Evolutionary conservation across 768 basidiomycete genomes (phyloP).

Genomic region (Lentinula edodes): DNA sequence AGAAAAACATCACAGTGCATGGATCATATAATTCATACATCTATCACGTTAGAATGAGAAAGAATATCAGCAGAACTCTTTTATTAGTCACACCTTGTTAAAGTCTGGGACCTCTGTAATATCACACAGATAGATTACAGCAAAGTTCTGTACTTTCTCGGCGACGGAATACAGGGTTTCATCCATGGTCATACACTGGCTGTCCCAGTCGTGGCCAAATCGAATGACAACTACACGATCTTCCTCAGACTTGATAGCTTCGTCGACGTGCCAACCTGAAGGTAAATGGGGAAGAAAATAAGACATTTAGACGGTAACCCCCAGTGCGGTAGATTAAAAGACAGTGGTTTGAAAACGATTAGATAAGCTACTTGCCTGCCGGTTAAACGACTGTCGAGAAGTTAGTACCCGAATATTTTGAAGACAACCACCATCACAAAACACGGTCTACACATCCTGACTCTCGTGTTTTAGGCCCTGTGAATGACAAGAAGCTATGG

Average conservation of each 20-base stretch:
- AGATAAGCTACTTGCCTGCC: not conserved
- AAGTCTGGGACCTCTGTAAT: constrained; percentile 98
- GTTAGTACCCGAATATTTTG: not conserved
- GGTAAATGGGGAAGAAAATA: constrained; percentile 87
- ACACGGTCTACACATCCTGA: not conserved
- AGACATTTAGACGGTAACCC: constrained; percentile 47
- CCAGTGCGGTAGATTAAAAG: not conserved
- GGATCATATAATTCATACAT: constrained; percentile 99
- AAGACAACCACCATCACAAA: not conserved
- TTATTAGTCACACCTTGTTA: constrained; percentile 68
- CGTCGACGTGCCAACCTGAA: constrained; percentile 98
- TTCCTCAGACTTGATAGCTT: constrained; percentile 97
- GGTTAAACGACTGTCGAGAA: not conserved
- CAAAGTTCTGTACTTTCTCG: constrained; percentile 98
- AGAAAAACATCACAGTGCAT: constrained; percentile 98
- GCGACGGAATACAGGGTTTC: constrained; percentile 89
- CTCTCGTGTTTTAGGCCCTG: not conserved
- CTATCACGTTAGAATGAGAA: constrained; percentile 30
- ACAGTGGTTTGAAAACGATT: not conserved
- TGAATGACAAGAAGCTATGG: not conserved
- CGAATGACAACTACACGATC: constrained; percentile 91
- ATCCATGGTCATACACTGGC: constrained; percentile 98
- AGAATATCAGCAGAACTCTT: not conserved
- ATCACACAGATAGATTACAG: constrained; percentile 92
- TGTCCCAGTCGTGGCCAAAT: constrained; percentile 92